Percentiles rank a stretch among this genome's conserved stretches.
Evolutionary conservation across 1,139 yeast genomes (phyloP).

Genomic region (Magnusiomyces suaveolens): DNA sequence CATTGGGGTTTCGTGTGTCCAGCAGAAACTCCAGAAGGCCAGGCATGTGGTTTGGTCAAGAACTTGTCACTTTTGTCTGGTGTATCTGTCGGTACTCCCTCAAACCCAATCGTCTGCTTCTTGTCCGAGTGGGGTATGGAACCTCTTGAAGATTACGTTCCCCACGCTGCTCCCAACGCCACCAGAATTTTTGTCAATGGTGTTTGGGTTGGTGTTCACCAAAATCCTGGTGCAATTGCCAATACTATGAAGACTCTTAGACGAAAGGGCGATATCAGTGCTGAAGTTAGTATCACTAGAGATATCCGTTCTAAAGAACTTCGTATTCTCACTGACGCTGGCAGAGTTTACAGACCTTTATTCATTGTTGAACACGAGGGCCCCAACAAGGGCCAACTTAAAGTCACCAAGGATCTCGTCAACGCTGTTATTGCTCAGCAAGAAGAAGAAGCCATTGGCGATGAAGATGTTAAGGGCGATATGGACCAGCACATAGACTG

Average conservation of each 20-base stretch:
- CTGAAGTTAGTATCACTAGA: constrained; percentile 93
- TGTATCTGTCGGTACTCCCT: constrained; percentile 95
- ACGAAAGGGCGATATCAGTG: constrained; percentile 90
- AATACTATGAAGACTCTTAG: constrained; percentile 86
- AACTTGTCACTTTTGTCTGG: constrained; percentile 93
- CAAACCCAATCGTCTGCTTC: constrained; percentile 86
- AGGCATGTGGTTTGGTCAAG: constrained; percentile 98
- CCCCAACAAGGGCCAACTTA: constrained; percentile 67
- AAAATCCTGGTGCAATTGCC: constrained; percentile 86
- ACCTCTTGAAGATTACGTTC: constrained; percentile 90
- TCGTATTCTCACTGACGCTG: constrained; percentile 95
- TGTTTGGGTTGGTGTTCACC: constrained; percentile 98
- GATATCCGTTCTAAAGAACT: constrained; percentile 95
- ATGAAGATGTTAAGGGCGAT: constrained; percentile 18
- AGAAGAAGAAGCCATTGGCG: constrained; percentile 47
- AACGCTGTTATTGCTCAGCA: constrained; percentile 56
- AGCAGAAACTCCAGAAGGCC: constrained; percentile 99
- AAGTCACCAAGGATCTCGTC: constrained; percentile 75
- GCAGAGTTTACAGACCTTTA: constrained; percentile 92
- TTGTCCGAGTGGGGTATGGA: constrained; percentile 99
- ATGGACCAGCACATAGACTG: constrained; percentile 50
- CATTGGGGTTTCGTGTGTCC: constrained; percentile 99
- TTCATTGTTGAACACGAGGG: constrained; percentile 82
- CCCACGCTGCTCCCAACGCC: constrained; percentile 83
- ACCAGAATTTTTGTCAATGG: constrained; percentile 96